Evolutionary conservation across 1,284 basidiomycete genomes (phyloP), one percentile per base, ranked within the genome.

Genomic region (Ustilago loliicola): DNA sequence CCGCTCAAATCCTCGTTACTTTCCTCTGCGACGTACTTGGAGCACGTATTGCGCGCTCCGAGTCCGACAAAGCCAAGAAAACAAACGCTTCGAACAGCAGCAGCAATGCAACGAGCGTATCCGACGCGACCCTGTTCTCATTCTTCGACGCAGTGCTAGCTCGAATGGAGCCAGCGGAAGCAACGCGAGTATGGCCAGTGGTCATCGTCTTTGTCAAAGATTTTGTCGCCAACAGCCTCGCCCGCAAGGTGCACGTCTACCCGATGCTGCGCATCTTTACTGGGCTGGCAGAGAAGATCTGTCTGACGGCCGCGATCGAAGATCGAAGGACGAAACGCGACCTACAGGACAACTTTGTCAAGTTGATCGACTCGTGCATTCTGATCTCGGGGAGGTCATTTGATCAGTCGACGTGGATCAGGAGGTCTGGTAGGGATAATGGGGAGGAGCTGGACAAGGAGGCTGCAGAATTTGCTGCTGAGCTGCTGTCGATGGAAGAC

Each of bases 61-160:
- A 85, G 89, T 81, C 89, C 90, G 73, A 75, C 27, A 47, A 71
- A 40, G 34, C 66, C 19, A 45, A 64, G 54, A 76, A 52, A 32
- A 68, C 34, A 11, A 27, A 50, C 8, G 30, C 19, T 45, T 15
- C 68, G 50, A 55, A 48, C 3, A 30, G 21, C 21, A 36, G 50
- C 1, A 30, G 19, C 21, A 51, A 69, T 2, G 47, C 58, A 6
- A 52, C 62, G 3, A 50, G 21, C 8, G 62, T 72, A 5, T 62
- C 64, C 7, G 69, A 80, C 45, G 62, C 66, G 6, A 71, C 77
- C 10, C 83, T 95, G 23, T 94, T 95, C 88, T 90, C 89, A 42
- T 98, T 98, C 87, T 88, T 98, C 38, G 95, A 98, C 80, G 91
- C 91, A 65, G 98, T 98, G 83, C 87, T 97, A n/a, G 87, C 88